Evolutionary conservation across 2,329 filamentous ascomycete genomes (phyloP), one percentile per base, ranked within the genome.

Genomic region (Aspergillus versicolor): DNA sequence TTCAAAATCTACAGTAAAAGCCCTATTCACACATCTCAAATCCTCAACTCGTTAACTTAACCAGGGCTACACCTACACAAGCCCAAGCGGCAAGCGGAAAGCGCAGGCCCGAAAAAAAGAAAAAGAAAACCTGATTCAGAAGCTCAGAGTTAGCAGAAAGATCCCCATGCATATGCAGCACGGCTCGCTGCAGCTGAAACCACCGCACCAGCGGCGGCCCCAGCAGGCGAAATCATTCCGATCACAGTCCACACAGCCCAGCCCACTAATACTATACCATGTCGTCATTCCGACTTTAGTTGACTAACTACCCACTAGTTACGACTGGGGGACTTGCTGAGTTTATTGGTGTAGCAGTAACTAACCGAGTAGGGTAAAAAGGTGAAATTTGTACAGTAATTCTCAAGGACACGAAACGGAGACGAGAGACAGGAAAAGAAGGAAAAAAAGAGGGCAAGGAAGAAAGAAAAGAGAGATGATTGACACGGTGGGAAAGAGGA

Each of bases 171-270:
- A 64, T 64, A 64, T 65, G 63, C 63, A 65, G 52, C 57, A 63
- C 63, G 63, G 63, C 58, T 63, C 52, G 62, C 57, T 64, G 63
- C 63, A 64, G 63, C 58, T 64, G 63, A 65, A 64, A 65, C 63
- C 49, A 47, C 44, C 38, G 24, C 47, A 56, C 15, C 11, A 9
- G 27, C 27, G 27, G 27, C 27, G 27, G 27, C 27, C 41, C 12
- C 11, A 19, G 12, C 43, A 47, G 30, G 11, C 34, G n/a, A 50
- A 32, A n/a, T 17, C 19, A 41, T 13, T n/a, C 32, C 45, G 34
- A 37, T 37, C 13, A 37, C 34, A 19, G 19, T 7, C 19, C 24
- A 24, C 43, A 45, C 21, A n/a, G 15, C 2, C 5, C 34, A 37
- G 15, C 2, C 5, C 34, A 37, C 34, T 15, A 37, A 12, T 7